These are phyloP conservation scores for Fusarium coicis DNA, from an alignment of 2,329 filamentous ascomycete genomes.

Conservation along the genomic window DNA sequence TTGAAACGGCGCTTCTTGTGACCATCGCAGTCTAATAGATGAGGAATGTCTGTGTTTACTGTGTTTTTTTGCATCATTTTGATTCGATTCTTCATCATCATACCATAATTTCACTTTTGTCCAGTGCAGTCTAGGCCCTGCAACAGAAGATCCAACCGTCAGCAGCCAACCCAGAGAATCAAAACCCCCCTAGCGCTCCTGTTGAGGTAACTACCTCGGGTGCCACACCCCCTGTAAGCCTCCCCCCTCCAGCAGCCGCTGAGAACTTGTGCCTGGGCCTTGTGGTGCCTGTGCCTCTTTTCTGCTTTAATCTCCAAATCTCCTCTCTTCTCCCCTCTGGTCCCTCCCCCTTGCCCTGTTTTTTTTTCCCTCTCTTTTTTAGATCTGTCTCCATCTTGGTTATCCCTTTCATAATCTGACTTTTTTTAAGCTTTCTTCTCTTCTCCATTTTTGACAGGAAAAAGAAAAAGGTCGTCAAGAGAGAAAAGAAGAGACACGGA, in stretches of 20 bases:
- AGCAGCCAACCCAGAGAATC: background rate
- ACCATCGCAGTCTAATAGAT: background rate
- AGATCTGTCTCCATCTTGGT: background rate
- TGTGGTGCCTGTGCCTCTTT: conserved; percentile 10
- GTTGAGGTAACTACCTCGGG: background rate
- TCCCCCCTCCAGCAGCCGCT: conserved; percentile 7
- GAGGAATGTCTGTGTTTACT: background rate
- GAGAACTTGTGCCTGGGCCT: conserved; percentile 23
- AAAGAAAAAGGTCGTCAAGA: background rate
- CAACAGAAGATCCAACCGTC: background rate
- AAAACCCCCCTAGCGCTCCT: background rate
- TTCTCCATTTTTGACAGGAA: background rate
- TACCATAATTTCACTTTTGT: background rate
- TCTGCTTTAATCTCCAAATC: conserved; percentile 26
- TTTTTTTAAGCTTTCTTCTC: background rate
- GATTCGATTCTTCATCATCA: background rate
- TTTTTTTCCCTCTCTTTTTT: background rate
- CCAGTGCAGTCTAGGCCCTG: background rate
- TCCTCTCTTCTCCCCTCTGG: background rate
- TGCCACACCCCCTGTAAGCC: conserved; percentile 20
- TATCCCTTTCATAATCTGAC: background rate
- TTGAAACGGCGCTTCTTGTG: conserved; percentile 9
- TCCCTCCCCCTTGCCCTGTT: background rate
- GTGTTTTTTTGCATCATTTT: background rate
- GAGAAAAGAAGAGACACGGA: background rate